Percentiles rank a stretch among this genome's conserved stretches.
phyloP scores from a whole-genome alignment of 768 basidiomycete genomes.

The Lactarius deliciosus region DNA sequence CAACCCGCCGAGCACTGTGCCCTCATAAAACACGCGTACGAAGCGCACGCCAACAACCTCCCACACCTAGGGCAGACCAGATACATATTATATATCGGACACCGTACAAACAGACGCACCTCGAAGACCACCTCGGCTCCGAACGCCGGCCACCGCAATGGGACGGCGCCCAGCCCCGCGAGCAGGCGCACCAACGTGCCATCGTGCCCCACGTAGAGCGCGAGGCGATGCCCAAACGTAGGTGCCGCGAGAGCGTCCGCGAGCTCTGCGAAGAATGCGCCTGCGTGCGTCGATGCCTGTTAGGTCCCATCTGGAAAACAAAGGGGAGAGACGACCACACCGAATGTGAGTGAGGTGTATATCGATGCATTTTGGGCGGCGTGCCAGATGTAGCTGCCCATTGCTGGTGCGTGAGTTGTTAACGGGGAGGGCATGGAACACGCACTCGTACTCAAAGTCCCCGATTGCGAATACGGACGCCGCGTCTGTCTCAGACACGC shows the following conservation, averaged over 20 bases:
- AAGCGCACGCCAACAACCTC: conserved; percentile 33
- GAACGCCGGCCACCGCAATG: conserved; percentile 48
- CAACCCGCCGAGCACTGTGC: conserved; percentile 40
- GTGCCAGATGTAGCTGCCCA: conserved; percentile 49
- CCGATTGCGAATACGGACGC: conserved; percentile 39
- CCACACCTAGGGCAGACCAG: conserved; percentile 42
- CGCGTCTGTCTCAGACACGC: conserved; percentile 43
- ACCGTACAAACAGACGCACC: conserved; percentile 32
- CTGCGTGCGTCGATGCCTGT: conserved; percentile 30
- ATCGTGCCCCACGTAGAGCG: conserved; percentile 50
- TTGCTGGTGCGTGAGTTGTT: conserved; percentile 3
- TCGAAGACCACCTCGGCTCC: conserved; percentile 50
- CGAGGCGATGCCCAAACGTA: conserved; percentile 38
- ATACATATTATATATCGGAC: not conserved
- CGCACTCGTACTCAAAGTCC: conserved; percentile 44
- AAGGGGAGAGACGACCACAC: conserved; percentile 28
- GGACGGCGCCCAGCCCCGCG: conserved; percentile 39
- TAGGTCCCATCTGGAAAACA: not conserved
- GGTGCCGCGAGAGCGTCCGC: conserved; percentile 38
- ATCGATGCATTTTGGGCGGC: conserved; percentile 43
- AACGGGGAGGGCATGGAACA: not conserved
- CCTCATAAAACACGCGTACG: conserved; percentile 48
- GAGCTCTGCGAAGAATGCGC: conserved; percentile 48
- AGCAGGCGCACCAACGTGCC: conserved; percentile 45
- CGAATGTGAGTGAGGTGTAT: conserved; percentile 48